phyloP scores from a whole-genome alignment of 257 asterid genomes.

The Hygrophila difformis region DNA sequence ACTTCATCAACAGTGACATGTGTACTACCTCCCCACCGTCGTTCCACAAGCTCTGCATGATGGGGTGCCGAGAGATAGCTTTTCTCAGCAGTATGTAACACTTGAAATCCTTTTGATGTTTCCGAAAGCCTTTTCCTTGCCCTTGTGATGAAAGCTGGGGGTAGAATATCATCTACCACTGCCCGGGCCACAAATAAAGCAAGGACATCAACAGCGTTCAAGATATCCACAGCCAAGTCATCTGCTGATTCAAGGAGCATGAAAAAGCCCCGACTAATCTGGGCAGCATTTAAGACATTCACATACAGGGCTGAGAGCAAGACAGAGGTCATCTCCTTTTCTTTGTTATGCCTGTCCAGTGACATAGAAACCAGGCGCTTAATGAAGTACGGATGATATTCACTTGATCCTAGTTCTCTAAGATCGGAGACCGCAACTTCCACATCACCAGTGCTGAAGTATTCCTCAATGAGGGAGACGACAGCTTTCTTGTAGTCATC shows the following conservation, averaged over 20 bases:
- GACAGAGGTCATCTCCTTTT: conserved; percentile 97
- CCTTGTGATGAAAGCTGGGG: conserved; percentile 84
- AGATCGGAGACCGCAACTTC: conserved; percentile 83
- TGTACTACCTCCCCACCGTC: conserved; percentile 99
- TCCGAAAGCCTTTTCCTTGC: conserved; percentile 69
- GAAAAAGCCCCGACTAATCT: conserved; percentile 71
- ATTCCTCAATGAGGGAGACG: conserved; percentile 74
- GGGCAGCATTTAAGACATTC: conserved; percentile 65
- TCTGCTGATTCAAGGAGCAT: conserved; percentile 92
- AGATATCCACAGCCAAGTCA: conserved; percentile 83
- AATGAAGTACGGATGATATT: conserved; percentile 83
- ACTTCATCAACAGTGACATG: conserved; percentile 83
- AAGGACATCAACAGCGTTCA: conserved; percentile 78
- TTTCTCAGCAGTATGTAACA: conserved; percentile 74
- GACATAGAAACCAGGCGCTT: conserved; percentile 91
- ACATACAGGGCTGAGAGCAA: conserved; percentile 85
- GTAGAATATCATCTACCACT: conserved; percentile 90
- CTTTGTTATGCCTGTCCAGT: conserved; percentile 94
- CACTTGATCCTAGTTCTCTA: conserved; percentile 69
- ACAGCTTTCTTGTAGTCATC: conserved; percentile 77
- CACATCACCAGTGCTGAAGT: conserved; percentile 84
- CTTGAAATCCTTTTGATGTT: conserved; percentile 70
- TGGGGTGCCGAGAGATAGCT: conserved; percentile 98
- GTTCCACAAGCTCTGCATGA: conserved; percentile 95
- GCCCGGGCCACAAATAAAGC: conserved; percentile 89